Percentiles rank a stretch among this genome's conserved stretches.
phyloP scores from a whole-genome alignment of 768 basidiomycete genomes.

The Lentinula lateritia region DNA sequence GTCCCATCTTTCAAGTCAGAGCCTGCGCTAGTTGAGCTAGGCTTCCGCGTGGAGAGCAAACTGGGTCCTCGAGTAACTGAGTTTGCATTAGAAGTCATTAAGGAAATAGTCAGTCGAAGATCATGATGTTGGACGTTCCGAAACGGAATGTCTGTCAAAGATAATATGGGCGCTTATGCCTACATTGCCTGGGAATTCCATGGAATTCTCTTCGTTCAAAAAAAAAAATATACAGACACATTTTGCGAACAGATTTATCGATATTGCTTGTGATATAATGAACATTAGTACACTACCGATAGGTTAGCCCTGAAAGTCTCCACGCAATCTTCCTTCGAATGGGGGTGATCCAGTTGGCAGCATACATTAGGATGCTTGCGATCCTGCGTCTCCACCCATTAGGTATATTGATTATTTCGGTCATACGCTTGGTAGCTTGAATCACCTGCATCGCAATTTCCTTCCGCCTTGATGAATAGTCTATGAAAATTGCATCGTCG shows the following conservation, averaged over 20 bases:
- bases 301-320: slow-evolving; percentile 22
- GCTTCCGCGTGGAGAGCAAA: background rate
- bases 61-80: background rate
- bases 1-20: slow-evolving; percentile 43
- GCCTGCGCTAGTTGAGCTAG: background rate
- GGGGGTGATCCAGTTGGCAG: slow-evolving; percentile 6
- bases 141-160: too few species aligned
- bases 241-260: too few species aligned
- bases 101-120: background rate
- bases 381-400: background rate
- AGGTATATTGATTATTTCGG: slow-evolving; percentile 17
- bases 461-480: slow-evolving; percentile 30
- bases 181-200: too few species aligned
- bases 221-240: too few species aligned
- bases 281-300: background rate
- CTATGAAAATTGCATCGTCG: slow-evolving; percentile 25
- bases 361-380: background rate
- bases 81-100: background rate
- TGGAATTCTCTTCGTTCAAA: too few species aligned
- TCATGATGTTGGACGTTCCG: background rate
- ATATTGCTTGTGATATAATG: too few species aligned
- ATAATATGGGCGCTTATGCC: background rate
- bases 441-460: slow-evolving; percentile 37
- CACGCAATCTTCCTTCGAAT: slow-evolving; percentile 17
- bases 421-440: slow-evolving; percentile 27